phyloP scores from a whole-genome alignment of 768 basidiomycete species.

The Phaeolepiota aurea region DNA sequence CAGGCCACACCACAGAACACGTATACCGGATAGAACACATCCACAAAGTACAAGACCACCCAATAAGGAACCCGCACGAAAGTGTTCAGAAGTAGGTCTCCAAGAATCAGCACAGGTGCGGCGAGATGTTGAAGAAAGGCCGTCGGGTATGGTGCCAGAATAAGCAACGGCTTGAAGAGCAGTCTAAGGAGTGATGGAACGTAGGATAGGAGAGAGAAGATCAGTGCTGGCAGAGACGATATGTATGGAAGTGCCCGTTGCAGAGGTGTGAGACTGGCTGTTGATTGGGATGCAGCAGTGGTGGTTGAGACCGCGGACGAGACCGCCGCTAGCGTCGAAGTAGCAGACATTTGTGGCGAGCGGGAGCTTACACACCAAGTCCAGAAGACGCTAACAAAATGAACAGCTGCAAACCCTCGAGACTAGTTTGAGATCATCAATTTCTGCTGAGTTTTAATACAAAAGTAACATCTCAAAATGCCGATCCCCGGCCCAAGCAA shows the following conservation, averaged over 20 bases:
- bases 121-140: constrained; percentile 40
- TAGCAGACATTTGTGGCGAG: not conserved
- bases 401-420: no score
- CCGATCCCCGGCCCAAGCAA: no score
- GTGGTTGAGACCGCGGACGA: not conserved
- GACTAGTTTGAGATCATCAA: no score
- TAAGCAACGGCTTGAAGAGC: not conserved
- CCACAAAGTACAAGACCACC: constrained; percentile 25
- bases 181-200: not conserved
- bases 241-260: not conserved
- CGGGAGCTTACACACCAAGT: no score
- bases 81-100: constrained; percentile 7
- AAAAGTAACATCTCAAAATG: no score
- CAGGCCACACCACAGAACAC: constrained; percentile 49
- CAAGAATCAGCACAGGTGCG: constrained; percentile 31
- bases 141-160: constrained; percentile 18
- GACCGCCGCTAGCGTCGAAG: not conserved
- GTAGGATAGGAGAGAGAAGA: not conserved
- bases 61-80: constrained; percentile 38
- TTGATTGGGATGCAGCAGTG: not conserved
- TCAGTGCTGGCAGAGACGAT: not conserved
- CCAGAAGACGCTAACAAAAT: no score
- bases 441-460: no score
- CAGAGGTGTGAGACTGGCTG: not conserved
- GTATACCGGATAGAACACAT: constrained; percentile 45